Percentiles rank a stretch among this genome's conserved stretches.
Evolutionary conservation across 331 rosid species (phyloP).

Genomic region (Malus hybrid): DNA sequence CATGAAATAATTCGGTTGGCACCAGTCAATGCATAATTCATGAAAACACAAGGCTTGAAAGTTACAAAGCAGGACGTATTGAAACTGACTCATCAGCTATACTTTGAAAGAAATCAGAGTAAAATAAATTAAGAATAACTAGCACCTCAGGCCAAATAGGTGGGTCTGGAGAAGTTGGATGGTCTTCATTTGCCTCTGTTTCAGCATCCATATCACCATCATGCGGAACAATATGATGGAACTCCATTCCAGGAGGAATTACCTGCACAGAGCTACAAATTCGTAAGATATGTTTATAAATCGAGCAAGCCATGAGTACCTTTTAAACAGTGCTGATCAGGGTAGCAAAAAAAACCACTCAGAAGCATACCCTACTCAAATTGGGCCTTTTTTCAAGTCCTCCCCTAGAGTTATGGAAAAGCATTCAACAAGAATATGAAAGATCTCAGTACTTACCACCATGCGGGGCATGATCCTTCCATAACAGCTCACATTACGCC

Average conservation of each 20-base stretch:
- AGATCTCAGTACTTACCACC: constrained; percentile 53
- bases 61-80: constrained; percentile 9
- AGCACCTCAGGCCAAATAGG: constrained; percentile 92
- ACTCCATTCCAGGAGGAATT: constrained; percentile 99
- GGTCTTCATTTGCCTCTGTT: constrained; percentile 73
- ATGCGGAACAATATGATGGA: constrained; percentile 81
- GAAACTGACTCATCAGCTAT: constrained; percentile 11
- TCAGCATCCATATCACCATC: constrained; percentile 91
- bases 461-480: constrained; percentile 95
- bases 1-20: constrained; percentile 18
- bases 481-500: constrained; percentile 97
- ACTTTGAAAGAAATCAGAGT: constrained; percentile 16
- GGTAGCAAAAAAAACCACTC: background rate
- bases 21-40: constrained; percentile 20
- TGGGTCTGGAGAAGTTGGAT: constrained; percentile 83
- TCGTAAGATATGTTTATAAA: constrained; percentile 2
- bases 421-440: background rate
- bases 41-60: background rate
- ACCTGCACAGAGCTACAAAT: constrained; percentile 37
- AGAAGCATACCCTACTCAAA: background rate
- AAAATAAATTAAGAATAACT: constrained; percentile 25
- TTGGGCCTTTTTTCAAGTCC: background rate
- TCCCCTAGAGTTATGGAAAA: background rate
- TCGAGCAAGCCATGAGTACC: constrained; percentile 8
- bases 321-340: background rate